Conservation (phyloP, 2,329 filamentous ascomycete genomes). For the Trichoderma atroviride region DNA sequence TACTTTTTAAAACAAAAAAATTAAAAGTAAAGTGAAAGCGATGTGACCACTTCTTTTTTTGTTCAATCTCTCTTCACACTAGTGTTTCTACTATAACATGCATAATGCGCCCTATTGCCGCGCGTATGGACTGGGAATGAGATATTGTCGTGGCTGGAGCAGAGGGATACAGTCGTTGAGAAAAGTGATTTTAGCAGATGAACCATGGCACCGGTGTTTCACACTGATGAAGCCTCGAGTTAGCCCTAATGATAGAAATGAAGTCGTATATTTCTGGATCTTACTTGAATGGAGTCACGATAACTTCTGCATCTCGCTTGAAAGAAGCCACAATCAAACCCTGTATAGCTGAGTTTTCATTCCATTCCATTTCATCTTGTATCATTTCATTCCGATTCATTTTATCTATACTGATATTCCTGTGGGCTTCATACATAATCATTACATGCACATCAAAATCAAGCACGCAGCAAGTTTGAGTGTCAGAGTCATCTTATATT, state of each 20-base stretch:
- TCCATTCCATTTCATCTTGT: not conserved
- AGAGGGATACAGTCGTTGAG: not conserved
- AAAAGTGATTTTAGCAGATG: not conserved
- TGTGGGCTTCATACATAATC: not conserved
- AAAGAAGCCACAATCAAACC: not conserved
- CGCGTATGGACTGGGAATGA: slow-evolving; percentile 3
- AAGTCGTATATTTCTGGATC: not conserved
- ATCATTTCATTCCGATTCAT: too few species aligned
- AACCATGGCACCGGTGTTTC: not conserved
- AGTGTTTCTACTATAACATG: slow-evolving; percentile 5
- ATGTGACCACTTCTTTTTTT: slow-evolving; percentile 8
- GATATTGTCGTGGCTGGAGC: not conserved
- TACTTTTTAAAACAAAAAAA: slow-evolving; percentile 37
- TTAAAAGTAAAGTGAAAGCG: slow-evolving; percentile 42
- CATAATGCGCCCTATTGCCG: slow-evolving; percentile 10
- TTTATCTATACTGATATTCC: too few species aligned
- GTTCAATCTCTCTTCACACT: not conserved
- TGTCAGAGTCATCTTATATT: not conserved
- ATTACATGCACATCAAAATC: not conserved
- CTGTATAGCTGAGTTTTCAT: not conserved
- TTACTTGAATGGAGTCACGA: not conserved
- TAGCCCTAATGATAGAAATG: not conserved
- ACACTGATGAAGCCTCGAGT: not conserved
- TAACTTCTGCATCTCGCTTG: too few species aligned
- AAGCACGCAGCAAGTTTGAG: not conserved